Evolutionary conservation across 2,329 filamentous ascomycete genomes (phyloP).

Genomic region (Colletotrichum acutatum): DNA sequence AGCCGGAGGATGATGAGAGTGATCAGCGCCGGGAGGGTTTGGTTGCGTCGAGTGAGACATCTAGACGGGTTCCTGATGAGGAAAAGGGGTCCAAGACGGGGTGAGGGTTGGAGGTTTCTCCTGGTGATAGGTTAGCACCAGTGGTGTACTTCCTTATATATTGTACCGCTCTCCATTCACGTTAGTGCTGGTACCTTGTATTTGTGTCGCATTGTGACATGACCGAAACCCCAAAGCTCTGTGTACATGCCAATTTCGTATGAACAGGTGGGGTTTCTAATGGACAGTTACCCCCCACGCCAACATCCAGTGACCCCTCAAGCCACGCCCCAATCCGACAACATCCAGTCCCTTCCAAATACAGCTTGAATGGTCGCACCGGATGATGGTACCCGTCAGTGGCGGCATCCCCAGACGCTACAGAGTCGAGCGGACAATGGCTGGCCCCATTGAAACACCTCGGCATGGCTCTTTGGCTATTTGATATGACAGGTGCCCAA

Average conservation of each 20-base stretch:
- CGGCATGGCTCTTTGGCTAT: neutral
- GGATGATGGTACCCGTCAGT: neutral
- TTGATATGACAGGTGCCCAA: neutral
- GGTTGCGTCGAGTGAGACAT: neutral
- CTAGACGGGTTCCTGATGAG: constrained; percentile 36
- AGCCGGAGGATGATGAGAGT: constrained; percentile 58
- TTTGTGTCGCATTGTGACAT: neutral
- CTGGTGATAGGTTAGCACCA: neutral
- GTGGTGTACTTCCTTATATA: too few species aligned
- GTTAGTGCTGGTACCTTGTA: neutral
- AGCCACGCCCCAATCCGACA: neutral
- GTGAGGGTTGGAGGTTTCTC: neutral
- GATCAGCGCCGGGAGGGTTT: constrained; percentile 19
- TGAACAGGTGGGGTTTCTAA: neutral
- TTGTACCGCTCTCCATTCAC: neutral
- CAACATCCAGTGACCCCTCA: neutral
- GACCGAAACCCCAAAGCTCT: neutral
- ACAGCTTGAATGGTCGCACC: neutral
- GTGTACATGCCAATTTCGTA: neutral
- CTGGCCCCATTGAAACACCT: neutral
- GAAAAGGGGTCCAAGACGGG: constrained; percentile 41
- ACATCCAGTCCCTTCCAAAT: neutral
- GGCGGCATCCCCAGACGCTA: neutral
- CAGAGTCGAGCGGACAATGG: neutral
- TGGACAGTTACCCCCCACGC: neutral